A percentile compares a stretch with the other conserved stretches of the same genome.
phyloP scores from a whole-genome alignment of 1,284 basidiomycete species.

The Exsudoporus floridanus region DNA sequence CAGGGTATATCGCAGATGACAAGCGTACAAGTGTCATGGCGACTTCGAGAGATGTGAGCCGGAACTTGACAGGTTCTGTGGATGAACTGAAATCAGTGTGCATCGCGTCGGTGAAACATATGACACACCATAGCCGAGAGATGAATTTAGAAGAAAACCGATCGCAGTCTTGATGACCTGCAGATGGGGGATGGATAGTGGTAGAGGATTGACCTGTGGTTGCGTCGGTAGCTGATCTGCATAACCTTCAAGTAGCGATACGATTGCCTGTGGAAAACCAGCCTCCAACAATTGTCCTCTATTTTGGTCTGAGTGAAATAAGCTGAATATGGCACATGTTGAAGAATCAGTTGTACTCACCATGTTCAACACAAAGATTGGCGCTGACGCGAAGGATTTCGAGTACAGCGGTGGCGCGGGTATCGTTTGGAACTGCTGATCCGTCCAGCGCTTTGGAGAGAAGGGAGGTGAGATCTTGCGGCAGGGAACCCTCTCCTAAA shows the following conservation, averaged over 20 bases:
- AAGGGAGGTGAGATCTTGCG: conserved; percentile 61
- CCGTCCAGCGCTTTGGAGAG: conserved; percentile 54
- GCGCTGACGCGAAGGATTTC: conserved; percentile 75
- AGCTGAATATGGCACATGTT: conserved; percentile 1
- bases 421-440: conserved; percentile 44
- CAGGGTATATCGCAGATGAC: conserved; percentile 67
- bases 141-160: conserved; percentile 78
- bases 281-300: conserved; percentile 66
- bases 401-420: conserved; percentile 50
- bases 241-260: conserved; percentile 70
- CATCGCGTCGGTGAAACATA: neutral
- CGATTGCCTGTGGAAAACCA: conserved; percentile 62
- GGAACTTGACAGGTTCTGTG: conserved; percentile 68
- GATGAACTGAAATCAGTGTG: neutral
- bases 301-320: conserved; percentile 53
- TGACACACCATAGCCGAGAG: conserved; percentile 69
- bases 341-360: conserved; percentile 38
- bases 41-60: conserved; percentile 64
- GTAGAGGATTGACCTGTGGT: conserved; percentile 43
- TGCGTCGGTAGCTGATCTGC: conserved; percentile 50
- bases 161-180: conserved; percentile 75
- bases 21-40: conserved; percentile 67
- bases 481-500: conserved; percentile 62
- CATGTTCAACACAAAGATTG: conserved; percentile 80
- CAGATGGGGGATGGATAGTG: conserved; percentile 59